Evolutionary conservation across 192 early-diverging fungal species (phyloP).

Genomic region (Coemansia sp.): DNA sequence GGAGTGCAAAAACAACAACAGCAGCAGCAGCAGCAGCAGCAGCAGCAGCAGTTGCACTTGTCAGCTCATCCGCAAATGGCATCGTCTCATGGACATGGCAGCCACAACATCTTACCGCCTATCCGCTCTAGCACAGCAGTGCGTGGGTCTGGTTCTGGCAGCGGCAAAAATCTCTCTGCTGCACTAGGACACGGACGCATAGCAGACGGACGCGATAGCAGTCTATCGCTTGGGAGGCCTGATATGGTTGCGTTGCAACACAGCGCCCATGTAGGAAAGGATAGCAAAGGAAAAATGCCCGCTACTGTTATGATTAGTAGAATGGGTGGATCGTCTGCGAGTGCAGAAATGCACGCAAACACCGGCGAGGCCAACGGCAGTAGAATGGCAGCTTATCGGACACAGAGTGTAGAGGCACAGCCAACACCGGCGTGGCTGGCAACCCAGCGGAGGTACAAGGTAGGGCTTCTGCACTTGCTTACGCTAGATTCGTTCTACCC

Average conservation of each 20-base stretch:
- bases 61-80: background rate
- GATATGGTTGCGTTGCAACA: slow-evolving; percentile 1
- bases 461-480: slow-evolving; percentile 40
- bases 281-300: slow-evolving; percentile 11
- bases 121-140: slow-evolving; percentile 16
- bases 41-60: background rate
- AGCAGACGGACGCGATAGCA: slow-evolving; percentile 2
- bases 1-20: slow-evolving; percentile 18
- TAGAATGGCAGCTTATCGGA: background rate
- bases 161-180: background rate
- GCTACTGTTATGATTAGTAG: background rate
- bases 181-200: background rate
- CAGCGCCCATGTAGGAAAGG: background rate
- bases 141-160: slow-evolving; percentile 4
- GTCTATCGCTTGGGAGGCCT: slow-evolving; percentile 22
- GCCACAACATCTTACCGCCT: slow-evolving; percentile 22
- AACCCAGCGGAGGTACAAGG: slow-evolving; percentile 45
- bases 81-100: background rate
- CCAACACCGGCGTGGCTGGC: slow-evolving; percentile 38
- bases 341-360: background rate
- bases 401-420: slow-evolving; percentile 31
- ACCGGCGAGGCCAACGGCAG: background rate
- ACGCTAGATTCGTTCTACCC: slow-evolving; percentile 56
- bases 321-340: background rate
- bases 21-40: slow-evolving; percentile 9